A percentile compares a stretch with the other conserved stretches of the same genome.
Evolutionary conservation across 2,329 filamentous ascomycete species (phyloP).

Genomic region (Aspergillus sp.): DNA sequence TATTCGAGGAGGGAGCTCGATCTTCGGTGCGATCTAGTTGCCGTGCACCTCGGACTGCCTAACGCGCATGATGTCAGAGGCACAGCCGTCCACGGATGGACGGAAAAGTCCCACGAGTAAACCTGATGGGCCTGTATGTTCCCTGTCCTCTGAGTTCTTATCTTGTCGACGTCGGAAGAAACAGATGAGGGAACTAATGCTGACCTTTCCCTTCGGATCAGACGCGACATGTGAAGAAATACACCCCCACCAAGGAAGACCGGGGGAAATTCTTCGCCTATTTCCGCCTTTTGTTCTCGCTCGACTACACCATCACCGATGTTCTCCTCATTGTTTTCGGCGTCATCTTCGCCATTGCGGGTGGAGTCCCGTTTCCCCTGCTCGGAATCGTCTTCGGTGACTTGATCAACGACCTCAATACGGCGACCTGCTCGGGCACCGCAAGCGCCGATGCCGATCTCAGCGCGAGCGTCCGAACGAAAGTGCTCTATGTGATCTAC

Average conservation of each 20-base stretch:
- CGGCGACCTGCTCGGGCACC: conserved; percentile 23
- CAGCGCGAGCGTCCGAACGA: conserved; percentile 32
- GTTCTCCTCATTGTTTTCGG: conserved; percentile 27
- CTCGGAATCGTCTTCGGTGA: conserved; percentile 41
- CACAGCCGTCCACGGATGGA: neutral
- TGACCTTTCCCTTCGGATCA: neutral
- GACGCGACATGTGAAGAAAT: conserved; percentile 13
- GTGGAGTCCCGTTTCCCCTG: conserved; percentile 38
- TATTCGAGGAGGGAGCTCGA: no score
- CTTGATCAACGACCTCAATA: conserved; percentile 38
- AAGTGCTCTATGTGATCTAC: conserved; percentile 61
- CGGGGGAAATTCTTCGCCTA: conserved; percentile 21
- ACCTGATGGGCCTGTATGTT: conserved; percentile 5
- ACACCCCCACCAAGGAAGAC: conserved; percentile 18
- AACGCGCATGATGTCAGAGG: conserved; percentile 7
- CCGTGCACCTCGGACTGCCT: neutral
- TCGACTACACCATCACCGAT: conserved; percentile 27
- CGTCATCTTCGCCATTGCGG: conserved; percentile 30
- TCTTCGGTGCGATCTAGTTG: neutral
- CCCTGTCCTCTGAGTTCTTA: neutral
- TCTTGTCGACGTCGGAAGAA: no score
- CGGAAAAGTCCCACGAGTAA: conserved; percentile 1
- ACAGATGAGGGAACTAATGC: neutral
- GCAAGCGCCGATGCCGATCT: conserved; percentile 9
- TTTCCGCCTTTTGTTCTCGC: conserved; percentile 23